phyloP scores from a whole-genome alignment of 768 basidiomycete genomes.

The Boletus reticulatus region DNA sequence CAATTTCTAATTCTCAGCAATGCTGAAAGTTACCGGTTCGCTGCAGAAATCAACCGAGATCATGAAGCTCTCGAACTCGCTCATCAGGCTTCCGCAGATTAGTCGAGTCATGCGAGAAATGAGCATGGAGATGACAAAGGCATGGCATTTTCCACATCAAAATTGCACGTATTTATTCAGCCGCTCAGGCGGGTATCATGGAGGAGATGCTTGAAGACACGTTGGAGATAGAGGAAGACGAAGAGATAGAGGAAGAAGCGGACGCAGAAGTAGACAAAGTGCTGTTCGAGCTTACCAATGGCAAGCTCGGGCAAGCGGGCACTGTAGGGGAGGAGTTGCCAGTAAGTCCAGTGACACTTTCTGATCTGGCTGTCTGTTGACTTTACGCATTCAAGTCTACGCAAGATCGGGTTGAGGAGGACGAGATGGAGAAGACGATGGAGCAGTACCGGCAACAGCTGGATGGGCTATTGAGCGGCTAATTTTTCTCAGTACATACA shows the following conservation, averaged over 20 bases:
- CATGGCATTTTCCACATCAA: constrained; percentile 29
- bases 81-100: constrained; percentile 90
- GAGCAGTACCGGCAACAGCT: constrained; percentile 89
- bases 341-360: constrained; percentile 44
- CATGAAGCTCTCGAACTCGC: constrained; percentile 94
- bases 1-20: constrained; percentile 60
- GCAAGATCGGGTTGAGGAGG: constrained; percentile 67
- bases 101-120: constrained; percentile 93
- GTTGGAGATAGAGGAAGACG: constrained; percentile 88
- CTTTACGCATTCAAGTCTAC: constrained; percentile 39
- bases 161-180: constrained; percentile 3
- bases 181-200: constrained; percentile 87
- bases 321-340: constrained; percentile 69
- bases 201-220: constrained; percentile 98
- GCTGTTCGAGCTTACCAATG: constrained; percentile 91
- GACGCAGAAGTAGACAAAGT: constrained; percentile 98
- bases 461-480: constrained; percentile 73
- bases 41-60: constrained; percentile 98
- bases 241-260: constrained; percentile 94
- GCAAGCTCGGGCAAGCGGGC: constrained; percentile 88
- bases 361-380: constrained; percentile 2
- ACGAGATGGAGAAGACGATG: constrained; percentile 85
- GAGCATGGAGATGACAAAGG: constrained; percentile 99
- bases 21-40: constrained; percentile 96
- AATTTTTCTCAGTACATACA: constrained; percentile 16